phyloP scores from a whole-genome alignment of 331 rosid species.

The Rosa hybrid region DNA sequence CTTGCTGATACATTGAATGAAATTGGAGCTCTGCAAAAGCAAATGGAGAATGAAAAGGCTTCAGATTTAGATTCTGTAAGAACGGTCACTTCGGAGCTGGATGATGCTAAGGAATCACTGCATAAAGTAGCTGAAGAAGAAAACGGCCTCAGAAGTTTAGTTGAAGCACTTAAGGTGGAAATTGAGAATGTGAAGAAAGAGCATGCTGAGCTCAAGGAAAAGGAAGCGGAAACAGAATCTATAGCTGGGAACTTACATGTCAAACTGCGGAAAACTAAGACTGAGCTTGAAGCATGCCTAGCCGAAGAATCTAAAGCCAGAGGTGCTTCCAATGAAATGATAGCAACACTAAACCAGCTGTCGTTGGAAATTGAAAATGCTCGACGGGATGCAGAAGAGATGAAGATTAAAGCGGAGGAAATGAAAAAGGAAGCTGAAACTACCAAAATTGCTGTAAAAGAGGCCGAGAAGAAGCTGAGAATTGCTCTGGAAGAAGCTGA shows the following conservation, averaged over 20 bases:
- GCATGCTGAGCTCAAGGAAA: slow-evolving; percentile 78
- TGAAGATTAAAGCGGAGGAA: slow-evolving; percentile 64
- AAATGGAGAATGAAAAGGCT: slow-evolving; percentile 76
- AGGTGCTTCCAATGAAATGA: slow-evolving; percentile 80
- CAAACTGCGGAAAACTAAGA: slow-evolving; percentile 68
- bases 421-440: slow-evolving; percentile 76
- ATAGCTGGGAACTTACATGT: slow-evolving; percentile 80
- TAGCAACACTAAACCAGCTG: slow-evolving; percentile 69
- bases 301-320: slow-evolving; percentile 77
- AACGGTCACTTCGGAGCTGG: slow-evolving; percentile 80
- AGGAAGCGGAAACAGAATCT: slow-evolving; percentile 91
- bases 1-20: slow-evolving; percentile 58
- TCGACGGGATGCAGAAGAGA: slow-evolving; percentile 69
- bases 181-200: slow-evolving; percentile 86
- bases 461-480: slow-evolving; percentile 69
- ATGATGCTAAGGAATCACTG: slow-evolving; percentile 84
- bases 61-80: slow-evolving; percentile 70
- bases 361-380: slow-evolving; percentile 69
- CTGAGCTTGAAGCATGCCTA: slow-evolving; percentile 78
- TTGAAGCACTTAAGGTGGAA: slow-evolving; percentile 77
- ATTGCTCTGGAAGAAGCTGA: slow-evolving; percentile 81
- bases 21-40: slow-evolving; percentile 66
- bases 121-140: slow-evolving; percentile 92
- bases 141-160: slow-evolving; percentile 69
- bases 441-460: slow-evolving; percentile 60